A percentile compares a stretch with the other conserved stretches of the same genome.
Evolutionary conservation across 352 stramenopile species (phyloP).

Genomic region (Thalassiosira exigua): DNA sequence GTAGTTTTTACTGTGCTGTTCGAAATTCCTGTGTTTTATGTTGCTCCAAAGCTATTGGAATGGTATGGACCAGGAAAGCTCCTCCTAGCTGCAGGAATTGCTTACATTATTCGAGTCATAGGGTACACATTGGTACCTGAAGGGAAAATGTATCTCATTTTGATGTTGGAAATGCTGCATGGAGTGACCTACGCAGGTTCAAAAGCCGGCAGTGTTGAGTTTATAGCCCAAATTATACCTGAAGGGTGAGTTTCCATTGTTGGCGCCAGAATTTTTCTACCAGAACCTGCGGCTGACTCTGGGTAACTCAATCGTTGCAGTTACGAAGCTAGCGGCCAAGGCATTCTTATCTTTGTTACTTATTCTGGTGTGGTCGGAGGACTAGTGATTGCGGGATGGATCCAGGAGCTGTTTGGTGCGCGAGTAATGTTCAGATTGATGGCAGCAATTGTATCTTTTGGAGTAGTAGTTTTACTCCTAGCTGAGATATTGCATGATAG

Average conservation of each 20-base stretch:
- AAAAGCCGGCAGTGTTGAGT: conserved; percentile 51
- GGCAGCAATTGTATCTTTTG: conserved; percentile 26
- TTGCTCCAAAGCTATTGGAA: conserved; percentile 41
- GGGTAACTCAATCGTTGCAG: not conserved
- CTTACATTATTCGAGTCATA: conserved; percentile 58
- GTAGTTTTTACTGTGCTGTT: conserved; percentile 64
- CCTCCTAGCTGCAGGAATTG: conserved; percentile 41
- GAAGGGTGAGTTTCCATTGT: conserved; percentile 22
- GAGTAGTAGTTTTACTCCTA: conserved; percentile 29
- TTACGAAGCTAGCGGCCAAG: conserved; percentile 45
- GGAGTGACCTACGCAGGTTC: conserved; percentile 61
- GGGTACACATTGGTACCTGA: conserved; percentile 60
- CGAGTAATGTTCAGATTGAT: conserved; percentile 30
- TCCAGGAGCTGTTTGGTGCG: conserved; percentile 45
- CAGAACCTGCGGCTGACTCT: too few relatives aligned
- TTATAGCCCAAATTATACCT: conserved; percentile 34
- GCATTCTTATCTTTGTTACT: conserved; percentile 36
- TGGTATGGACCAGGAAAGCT: conserved; percentile 41
- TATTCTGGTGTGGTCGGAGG: conserved; percentile 44
- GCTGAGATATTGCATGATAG: too few relatives aligned
- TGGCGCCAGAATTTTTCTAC: too few relatives aligned
- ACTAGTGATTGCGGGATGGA: conserved; percentile 25
- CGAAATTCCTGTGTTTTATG: conserved; percentile 65
- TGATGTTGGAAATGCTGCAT: conserved; percentile 66
- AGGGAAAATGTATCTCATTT: conserved; percentile 35